Conservation (phyloP, 2,329 filamentous ascomycete species). For the Pseudogymnoascus sp. region DNA sequence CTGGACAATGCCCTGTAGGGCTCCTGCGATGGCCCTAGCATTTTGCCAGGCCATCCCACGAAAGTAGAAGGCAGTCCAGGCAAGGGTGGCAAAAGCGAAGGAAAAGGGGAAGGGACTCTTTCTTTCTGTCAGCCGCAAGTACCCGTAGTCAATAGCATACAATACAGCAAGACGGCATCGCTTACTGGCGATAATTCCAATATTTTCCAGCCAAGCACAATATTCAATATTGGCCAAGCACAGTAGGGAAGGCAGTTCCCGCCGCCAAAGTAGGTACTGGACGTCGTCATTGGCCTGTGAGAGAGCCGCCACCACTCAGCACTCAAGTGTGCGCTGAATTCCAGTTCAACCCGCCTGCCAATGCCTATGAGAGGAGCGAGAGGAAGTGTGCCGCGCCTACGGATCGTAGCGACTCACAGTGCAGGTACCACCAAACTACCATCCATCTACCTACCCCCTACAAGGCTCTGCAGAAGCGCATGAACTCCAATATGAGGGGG, state of each 20-base stretch:
- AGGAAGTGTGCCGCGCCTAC: neutral
- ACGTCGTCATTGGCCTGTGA: neutral
- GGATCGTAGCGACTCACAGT: slow-evolving; percentile 1
- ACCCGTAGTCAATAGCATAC: neutral
- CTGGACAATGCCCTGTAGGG: slow-evolving; percentile 1
- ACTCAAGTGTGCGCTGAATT: neutral
- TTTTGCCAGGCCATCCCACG: neutral
- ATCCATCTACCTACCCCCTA: too few relatives aligned
- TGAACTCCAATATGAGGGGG: slow-evolving; percentile 3
- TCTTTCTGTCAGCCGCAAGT: neutral
- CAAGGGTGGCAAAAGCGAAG: neutral
- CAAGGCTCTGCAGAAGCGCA: neutral
- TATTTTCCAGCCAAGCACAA: slow-evolving; percentile 1
- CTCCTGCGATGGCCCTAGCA: neutral
- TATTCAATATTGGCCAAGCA: neutral
- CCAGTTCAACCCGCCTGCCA: neutral
- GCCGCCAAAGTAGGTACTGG: neutral
- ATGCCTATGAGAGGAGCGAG: neutral
- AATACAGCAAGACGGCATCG: neutral
- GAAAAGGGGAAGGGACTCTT: neutral
- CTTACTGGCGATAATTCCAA: neutral
- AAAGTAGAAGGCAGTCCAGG: neutral
- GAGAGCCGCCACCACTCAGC: neutral
- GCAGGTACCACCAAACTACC: neutral
- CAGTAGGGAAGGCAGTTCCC: slow-evolving; percentile 1